Evolutionary conservation across 139 green algal genomes (phyloP).

Genomic region (Desmodesmus armatus): DNA sequence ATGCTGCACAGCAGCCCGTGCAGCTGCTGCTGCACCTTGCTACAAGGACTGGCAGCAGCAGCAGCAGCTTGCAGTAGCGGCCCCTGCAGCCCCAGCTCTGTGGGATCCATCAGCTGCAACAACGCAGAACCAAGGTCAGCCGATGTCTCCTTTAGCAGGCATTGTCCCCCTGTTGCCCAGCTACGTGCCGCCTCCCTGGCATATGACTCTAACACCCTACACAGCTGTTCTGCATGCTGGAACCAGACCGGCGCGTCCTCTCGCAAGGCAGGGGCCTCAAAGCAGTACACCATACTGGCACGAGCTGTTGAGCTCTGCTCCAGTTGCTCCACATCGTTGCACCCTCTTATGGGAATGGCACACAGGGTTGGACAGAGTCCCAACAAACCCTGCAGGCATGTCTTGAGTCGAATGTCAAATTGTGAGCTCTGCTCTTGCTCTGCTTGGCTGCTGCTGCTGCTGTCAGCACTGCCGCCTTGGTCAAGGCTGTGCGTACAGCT

Average conservation of each 20-base stretch:
- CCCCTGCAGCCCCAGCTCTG: no score
- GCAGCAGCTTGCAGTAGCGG: no score
- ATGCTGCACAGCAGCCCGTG: no score
- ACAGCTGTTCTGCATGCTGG: background rate
- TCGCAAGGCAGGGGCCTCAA: no score
- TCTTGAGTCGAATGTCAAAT: background rate
- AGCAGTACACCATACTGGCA: no score
- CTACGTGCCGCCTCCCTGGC: background rate
- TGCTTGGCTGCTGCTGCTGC: no score
- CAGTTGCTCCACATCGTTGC: no score
- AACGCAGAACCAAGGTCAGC: no score
- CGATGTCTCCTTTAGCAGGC: background rate
- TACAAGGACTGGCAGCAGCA: background rate
- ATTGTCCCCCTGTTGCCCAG: background rate
- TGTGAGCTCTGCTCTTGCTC: background rate
- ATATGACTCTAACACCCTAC: background rate
- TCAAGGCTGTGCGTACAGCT: background rate
- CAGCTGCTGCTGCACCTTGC: background rate
- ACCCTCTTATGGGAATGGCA: slow-evolving; percentile 14
- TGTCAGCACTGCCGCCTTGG: no score
- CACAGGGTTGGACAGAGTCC: background rate
- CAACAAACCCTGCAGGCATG: background rate
- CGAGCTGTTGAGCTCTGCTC: no score
- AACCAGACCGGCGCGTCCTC: background rate
- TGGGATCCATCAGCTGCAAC: no score